Percentiles rank a stretch among this genome's conserved stretches.
Conservation (phyloP, 257 asterid genomes). For the Jacaranda copaia region DNA sequence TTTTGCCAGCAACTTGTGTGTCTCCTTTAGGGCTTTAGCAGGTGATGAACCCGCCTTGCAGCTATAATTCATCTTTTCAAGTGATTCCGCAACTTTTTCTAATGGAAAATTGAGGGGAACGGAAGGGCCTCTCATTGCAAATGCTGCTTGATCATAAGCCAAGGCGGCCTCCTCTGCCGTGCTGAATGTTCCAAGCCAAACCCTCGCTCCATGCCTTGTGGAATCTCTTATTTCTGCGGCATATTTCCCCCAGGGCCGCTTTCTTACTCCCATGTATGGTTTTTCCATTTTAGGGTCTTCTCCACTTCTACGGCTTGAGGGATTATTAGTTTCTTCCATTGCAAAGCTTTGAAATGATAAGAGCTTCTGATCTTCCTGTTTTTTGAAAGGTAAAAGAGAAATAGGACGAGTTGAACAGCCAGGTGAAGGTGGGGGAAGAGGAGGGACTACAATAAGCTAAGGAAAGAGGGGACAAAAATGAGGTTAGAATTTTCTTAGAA, state of each 20-base stretch:
- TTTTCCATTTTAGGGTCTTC: neutral
- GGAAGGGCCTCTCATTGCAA: constrained; percentile 46
- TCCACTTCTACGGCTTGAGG: too few species aligned
- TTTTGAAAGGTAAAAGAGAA: too few species aligned
- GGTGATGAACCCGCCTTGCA: constrained; percentile 24
- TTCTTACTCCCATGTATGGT: constrained; percentile 50
- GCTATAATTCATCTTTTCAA: constrained; percentile 33
- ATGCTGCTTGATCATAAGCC: constrained; percentile 61
- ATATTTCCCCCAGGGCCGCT: constrained; percentile 59
- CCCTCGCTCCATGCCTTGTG: constrained; percentile 50
- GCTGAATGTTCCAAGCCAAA: constrained; percentile 63
- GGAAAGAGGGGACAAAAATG: too few species aligned
- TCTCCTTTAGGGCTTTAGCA: constrained; percentile 39
- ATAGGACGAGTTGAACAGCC: too few species aligned
- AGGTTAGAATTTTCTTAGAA: too few species aligned
- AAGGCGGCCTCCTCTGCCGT: constrained; percentile 53
- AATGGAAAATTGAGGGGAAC: constrained; percentile 47
- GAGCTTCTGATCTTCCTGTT: too few species aligned
- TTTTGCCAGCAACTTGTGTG: constrained; percentile 20
- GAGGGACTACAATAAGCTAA: too few species aligned
- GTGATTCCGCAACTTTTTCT: constrained; percentile 44
- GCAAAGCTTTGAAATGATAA: too few species aligned
- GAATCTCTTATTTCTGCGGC: constrained; percentile 64
- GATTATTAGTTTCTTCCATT: too few species aligned
- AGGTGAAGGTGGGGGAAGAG: too few species aligned